Percentiles rank a stretch among this genome's conserved stretches.
Conservation (phyloP, 345 rosid genomes). For the Heritiera fomes region DNA sequence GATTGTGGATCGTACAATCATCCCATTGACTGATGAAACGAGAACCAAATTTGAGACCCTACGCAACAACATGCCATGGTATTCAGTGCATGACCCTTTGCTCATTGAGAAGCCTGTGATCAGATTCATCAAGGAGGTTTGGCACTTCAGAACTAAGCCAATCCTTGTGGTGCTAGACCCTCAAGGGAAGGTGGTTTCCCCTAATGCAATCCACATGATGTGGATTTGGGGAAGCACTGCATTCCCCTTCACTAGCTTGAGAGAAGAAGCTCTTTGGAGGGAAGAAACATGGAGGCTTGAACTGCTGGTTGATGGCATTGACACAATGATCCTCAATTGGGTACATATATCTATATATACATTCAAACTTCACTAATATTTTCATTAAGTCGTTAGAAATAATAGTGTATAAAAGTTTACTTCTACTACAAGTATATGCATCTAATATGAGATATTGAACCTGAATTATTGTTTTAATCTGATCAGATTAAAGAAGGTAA, state of each 20-base stretch:
- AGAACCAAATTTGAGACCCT: constrained; percentile 53
- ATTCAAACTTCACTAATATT: background rate
- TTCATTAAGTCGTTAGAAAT: background rate
- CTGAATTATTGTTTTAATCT: background rate
- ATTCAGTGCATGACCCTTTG: constrained; percentile 62
- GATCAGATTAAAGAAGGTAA: constrained; percentile 65
- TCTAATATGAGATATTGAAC: background rate
- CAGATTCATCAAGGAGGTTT: constrained; percentile 64
- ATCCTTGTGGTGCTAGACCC: constrained; percentile 89
- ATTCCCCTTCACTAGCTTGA: constrained; percentile 78
- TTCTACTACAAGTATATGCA: background rate
- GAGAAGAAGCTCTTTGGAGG: constrained; percentile 86
- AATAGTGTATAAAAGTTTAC: background rate
- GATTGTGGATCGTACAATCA: constrained; percentile 47
- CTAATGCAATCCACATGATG: constrained; percentile 97
- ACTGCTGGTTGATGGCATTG: constrained; percentile 79
- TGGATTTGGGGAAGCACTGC: constrained; percentile 98
- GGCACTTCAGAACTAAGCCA: constrained; percentile 91
- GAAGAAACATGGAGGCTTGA: constrained; percentile 76
- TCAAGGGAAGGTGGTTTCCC: constrained; percentile 75
- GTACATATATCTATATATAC: constrained; percentile 31
- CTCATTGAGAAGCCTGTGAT: constrained; percentile 63
- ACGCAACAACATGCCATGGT: constrained; percentile 77
- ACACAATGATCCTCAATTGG: constrained; percentile 66
- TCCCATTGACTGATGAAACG: constrained; percentile 37